A percentile compares a stretch with the other conserved stretches of the same genome.
Conservation (phyloP, 305 asterid species). For the Fraxinus sp. region DNA sequence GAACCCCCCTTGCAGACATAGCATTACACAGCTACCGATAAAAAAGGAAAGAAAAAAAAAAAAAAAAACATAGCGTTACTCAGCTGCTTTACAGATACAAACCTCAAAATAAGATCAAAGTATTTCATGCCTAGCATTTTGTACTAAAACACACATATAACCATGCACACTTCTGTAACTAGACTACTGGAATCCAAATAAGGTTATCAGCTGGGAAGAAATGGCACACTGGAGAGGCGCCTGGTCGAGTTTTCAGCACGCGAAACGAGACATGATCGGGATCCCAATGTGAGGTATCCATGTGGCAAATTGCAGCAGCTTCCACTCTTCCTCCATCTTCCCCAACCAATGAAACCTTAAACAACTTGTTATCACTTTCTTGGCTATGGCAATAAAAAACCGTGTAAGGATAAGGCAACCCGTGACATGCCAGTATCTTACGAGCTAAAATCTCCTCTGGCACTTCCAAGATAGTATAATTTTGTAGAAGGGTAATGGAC, state of each 20-base stretch:
- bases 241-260: slow-evolving; percentile 47
- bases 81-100: not conserved
- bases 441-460: slow-evolving; percentile 36
- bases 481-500: slow-evolving; percentile 42
- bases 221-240: slow-evolving; percentile 66
- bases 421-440: slow-evolving; percentile 60
- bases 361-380: slow-evolving; percentile 50
- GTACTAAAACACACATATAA: not conserved
- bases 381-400: slow-evolving; percentile 79
- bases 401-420: slow-evolving; percentile 77
- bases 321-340: slow-evolving; percentile 59
- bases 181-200: slow-evolving; percentile 49
- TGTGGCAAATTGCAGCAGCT: slow-evolving; percentile 64
- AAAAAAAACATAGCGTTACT: not conserved
- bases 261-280: slow-evolving; percentile 55
- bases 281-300: slow-evolving; percentile 69
- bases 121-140: slow-evolving; percentile 3
- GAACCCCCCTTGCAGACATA: not conserved
- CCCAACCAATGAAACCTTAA: slow-evolving; percentile 45
- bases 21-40: not conserved
- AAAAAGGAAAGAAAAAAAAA: too few relatives aligned
- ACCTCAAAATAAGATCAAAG: not conserved
- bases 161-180: not conserved
- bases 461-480: slow-evolving; percentile 45
- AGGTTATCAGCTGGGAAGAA: slow-evolving; percentile 63